Evolutionary conservation across 2,329 filamentous ascomycete genomes (phyloP), one percentile per base, ranked within the genome.

Genomic region (Talaromyces sp.): DNA sequence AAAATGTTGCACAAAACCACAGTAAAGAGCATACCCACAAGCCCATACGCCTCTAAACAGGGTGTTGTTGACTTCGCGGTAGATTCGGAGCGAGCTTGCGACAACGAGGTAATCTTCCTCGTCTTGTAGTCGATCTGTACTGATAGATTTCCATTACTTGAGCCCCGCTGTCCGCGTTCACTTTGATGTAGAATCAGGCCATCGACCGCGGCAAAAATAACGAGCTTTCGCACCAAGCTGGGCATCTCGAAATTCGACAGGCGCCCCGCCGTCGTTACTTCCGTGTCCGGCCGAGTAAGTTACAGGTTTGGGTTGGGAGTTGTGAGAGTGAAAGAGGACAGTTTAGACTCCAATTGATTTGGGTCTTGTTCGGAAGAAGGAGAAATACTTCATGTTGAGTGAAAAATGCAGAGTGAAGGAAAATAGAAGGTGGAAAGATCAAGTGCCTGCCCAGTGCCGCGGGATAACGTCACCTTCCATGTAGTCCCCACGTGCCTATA

Each of bases 161-260:
- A 56, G 5, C 14, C 56, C 8, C 50, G 39, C 45, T 82, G 78
- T 65, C 75, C 86, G 13, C 59, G 33, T 84, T 73, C 87, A 76
- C 70, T 81, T 31, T 91, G 89, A 72, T 95, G 91, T 52, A 97
- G 84, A 68, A 96, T 82, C 61, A 97, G 84, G 65, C 93, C 93
- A 73, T 97, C 93, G 62, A 89, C 86, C 31, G 92, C 88, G 63
- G 93, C 92, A 77, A 89, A 89, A 70, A 97, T 87, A 69, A 93
- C 75, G 63, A 96, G 81, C 79, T 95, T 96, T 75, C 91, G 90
- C 66, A 90, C 88, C 67, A 96, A 81, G 69, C 86, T 85, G 64
- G 92, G 89, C 92, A 96, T 95, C 62, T 59, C 75, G 64, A 8
- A 39, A 31, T 27, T 33, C 35, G 50, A 50, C 31, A 41, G 49